phyloP scores from a whole-genome alignment of 2,329 filamentous ascomycete genomes.

The Huntiella decipiens region DNA sequence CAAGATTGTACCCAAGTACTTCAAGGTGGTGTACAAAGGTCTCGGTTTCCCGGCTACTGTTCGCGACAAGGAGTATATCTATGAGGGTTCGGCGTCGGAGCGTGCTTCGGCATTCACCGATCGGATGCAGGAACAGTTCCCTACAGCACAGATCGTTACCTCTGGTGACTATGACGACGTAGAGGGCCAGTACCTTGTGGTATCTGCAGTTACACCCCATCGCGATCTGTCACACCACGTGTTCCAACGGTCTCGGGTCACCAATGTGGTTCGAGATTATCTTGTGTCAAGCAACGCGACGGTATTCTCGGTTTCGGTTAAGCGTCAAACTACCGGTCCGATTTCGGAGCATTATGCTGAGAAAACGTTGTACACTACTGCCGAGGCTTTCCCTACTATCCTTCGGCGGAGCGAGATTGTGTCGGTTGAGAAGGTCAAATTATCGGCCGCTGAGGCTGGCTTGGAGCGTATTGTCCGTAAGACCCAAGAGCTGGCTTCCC shows the following conservation, averaged over 20 bases:
- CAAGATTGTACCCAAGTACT: slow-evolving; percentile 64
- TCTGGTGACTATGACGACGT: slow-evolving; percentile 53
- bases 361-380: slow-evolving; percentile 68
- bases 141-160: slow-evolving; percentile 62
- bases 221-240: slow-evolving; percentile 68
- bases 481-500: slow-evolving; percentile 59
- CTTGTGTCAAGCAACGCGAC: slow-evolving; percentile 61
- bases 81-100: slow-evolving; percentile 64
- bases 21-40: slow-evolving; percentile 76
- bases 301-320: slow-evolving; percentile 57
- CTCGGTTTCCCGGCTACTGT: slow-evolving; percentile 68
- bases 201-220: slow-evolving; percentile 64
- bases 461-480: slow-evolving; percentile 81
- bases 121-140: slow-evolving; percentile 80
- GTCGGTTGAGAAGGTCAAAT: slow-evolving; percentile 40
- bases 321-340: slow-evolving; percentile 47
- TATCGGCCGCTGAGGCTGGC: slow-evolving; percentile 68
- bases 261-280: slow-evolving; percentile 70
- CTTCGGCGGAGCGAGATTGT: slow-evolving; percentile 73
- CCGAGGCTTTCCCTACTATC: slow-evolving; percentile 79
- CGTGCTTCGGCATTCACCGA: slow-evolving; percentile 68
- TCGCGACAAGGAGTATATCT: slow-evolving; percentile 81
- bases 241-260: slow-evolving; percentile 72
- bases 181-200: slow-evolving; percentile 77
- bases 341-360: slow-evolving; percentile 60